Evolutionary conservation across 164 flowering plant genomes (phyloP).

Genomic region (Magnolia changhungtana): DNA sequence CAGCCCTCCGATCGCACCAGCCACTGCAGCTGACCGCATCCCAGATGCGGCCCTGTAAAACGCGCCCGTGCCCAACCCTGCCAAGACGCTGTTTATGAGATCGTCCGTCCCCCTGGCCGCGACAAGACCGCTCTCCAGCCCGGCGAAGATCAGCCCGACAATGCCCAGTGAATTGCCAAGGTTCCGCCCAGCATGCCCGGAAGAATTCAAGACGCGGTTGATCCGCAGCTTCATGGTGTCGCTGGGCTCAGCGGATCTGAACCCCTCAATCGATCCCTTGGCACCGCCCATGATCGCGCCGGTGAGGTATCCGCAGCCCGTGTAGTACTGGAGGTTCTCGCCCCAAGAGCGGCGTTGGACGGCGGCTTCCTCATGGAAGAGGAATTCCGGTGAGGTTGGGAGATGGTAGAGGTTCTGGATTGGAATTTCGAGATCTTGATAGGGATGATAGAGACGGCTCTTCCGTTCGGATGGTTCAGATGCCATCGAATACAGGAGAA

Average conservation of each 20-base stretch:
- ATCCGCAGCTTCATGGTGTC: conserved; percentile 50
- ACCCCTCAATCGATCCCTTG: conserved; percentile 42
- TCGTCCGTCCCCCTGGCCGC: conserved; percentile 55
- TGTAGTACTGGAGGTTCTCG: conserved; percentile 49
- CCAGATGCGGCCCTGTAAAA: conserved; percentile 66
- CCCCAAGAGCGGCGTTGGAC: conserved; percentile 55
- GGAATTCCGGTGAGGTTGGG: conserved; percentile 59
- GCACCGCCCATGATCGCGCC: conserved; percentile 46
- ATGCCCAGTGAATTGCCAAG: conserved; percentile 50
- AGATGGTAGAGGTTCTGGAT: conserved; percentile 46
- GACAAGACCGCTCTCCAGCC: conserved; percentile 57
- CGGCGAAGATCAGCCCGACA: conserved; percentile 55
- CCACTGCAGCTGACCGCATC: conserved; percentile 67
- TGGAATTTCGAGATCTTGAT: conserved; percentile 47
- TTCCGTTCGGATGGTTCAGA: neutral
- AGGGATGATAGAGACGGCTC: conserved; percentile 45
- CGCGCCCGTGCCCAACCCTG: conserved; percentile 83
- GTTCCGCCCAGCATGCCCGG: conserved; percentile 40
- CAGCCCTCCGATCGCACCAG: conserved; percentile 75
- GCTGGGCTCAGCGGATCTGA: conserved; percentile 43
- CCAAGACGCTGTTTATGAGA: conserved; percentile 48
- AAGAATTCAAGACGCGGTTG: conserved; percentile 49
- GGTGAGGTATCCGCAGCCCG: conserved; percentile 46
- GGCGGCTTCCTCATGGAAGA: conserved; percentile 53
- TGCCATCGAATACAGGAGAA: too few species aligned